Conservation (phyloP, 2,329 filamentous ascomycete genomes). For the Trichoderma sp. region DNA sequence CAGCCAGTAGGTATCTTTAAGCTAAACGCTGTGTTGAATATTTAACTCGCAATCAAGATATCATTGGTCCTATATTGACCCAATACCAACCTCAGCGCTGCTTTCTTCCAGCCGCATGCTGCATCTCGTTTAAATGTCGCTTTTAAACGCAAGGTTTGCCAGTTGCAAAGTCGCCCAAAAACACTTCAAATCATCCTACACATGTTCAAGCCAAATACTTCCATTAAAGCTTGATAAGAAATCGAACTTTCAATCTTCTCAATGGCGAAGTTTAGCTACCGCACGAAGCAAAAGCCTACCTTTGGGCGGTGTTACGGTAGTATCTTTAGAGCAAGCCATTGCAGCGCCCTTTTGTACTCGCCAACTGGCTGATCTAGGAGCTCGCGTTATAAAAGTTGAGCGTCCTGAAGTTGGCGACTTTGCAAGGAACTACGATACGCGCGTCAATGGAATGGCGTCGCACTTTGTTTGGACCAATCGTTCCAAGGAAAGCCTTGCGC, state of each 20-base stretch:
- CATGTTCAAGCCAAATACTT: neutral
- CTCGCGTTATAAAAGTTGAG: constrained; percentile 59
- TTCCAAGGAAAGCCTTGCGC: constrained; percentile 56
- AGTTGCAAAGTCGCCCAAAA: neutral
- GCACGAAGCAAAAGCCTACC: constrained; percentile 28
- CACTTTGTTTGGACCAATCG: constrained; percentile 62
- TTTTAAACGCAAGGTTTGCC: neutral
- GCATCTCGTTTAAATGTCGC: neutral
- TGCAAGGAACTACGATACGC: constrained; percentile 54
- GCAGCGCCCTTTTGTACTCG: constrained; percentile 59
- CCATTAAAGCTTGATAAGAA: no score
- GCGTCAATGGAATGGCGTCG: constrained; percentile 54
- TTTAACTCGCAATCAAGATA: neutral
- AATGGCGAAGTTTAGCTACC: neutral
- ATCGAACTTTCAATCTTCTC: neutral
- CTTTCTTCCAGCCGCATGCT: neutral
- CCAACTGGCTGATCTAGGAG: constrained; percentile 57
- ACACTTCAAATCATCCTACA: neutral
- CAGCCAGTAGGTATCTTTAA: neutral
- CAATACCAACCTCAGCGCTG: neutral
- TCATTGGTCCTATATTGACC: neutral
- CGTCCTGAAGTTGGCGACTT: constrained; percentile 57
- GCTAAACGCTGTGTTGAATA: neutral
- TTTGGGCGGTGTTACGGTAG: constrained; percentile 51
- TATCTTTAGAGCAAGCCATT: constrained; percentile 59